Evolutionary conservation across 169 alveolate genomes (phyloP).

Genomic region (Babesia bovis): DNA sequence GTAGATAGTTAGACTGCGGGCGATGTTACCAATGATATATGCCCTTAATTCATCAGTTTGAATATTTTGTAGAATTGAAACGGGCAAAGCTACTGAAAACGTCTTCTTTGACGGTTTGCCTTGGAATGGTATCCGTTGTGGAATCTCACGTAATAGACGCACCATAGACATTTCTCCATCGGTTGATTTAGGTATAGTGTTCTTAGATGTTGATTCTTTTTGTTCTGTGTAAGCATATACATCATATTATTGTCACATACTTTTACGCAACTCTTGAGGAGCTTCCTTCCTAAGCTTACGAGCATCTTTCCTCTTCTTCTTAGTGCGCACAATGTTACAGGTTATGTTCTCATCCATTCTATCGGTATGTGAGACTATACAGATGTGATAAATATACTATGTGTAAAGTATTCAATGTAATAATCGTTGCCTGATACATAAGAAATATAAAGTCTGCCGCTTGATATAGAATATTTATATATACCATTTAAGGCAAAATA

Average conservation of each 20-base stretch:
- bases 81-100: conserved; percentile 83
- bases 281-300: not conserved
- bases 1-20: conserved; percentile 88
- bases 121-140: conserved; percentile 71
- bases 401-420: no score
- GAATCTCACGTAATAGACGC: conserved; percentile 54
- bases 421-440: not conserved
- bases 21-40: conserved; percentile 88
- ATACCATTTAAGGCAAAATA: no score
- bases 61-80: conserved; percentile 79
- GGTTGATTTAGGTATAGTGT: not conserved
- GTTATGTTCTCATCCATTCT: conserved; percentile 21
- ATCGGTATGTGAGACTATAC: not conserved
- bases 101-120: conserved; percentile 77
- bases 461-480: no score
- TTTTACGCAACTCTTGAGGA: not conserved
- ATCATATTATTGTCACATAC: not conserved
- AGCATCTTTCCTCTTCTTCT: conserved; percentile 4
- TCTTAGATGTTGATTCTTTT: not conserved
- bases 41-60: conserved; percentile 86
- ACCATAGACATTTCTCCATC: conserved; percentile 17
- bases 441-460: no score
- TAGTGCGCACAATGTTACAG: conserved; percentile 15
- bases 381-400: not conserved
- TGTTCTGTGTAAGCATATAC: not conserved